Evolutionary conservation across 163 green algal genomes (phyloP).

Genomic region (Chlamydomonas reinhardtii): DNA sequence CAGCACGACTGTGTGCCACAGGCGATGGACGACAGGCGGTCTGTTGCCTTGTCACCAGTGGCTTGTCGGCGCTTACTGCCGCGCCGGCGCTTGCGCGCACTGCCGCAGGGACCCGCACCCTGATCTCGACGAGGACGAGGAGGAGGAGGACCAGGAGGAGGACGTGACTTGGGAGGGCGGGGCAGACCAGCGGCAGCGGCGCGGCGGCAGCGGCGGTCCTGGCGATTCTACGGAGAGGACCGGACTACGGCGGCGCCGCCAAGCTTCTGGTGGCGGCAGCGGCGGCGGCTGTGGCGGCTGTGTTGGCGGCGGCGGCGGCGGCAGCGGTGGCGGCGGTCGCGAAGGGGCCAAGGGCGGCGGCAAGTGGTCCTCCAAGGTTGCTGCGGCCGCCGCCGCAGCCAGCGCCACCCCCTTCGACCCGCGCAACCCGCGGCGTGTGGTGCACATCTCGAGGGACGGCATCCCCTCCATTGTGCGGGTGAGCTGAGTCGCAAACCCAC

Average conservation of each 20-base stretch:
- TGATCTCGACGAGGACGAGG: not conserved
- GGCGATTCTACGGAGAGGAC: too few relatives aligned
- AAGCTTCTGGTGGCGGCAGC: not conserved
- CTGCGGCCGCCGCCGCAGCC: not conserved
- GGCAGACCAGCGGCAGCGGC: too few relatives aligned
- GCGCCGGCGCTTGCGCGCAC: not conserved
- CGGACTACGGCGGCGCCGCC: too few relatives aligned
- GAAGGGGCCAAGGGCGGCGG: not conserved
- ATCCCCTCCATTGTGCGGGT: constrained; percentile 29
- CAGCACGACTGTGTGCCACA: too few relatives aligned
- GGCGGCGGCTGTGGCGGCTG: too few relatives aligned
- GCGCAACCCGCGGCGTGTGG: constrained; percentile 17
- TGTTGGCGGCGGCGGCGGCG: not conserved
- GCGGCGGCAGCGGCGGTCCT: too few relatives aligned
- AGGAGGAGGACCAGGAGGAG: too few relatives aligned
- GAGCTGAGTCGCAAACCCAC: not conserved
- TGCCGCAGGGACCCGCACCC: not conserved
- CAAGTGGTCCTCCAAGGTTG: too few relatives aligned
- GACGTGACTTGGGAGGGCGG: too few relatives aligned
- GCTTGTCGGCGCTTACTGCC: too few relatives aligned
- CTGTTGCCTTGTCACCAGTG: too few relatives aligned
- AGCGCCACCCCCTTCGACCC: constrained; percentile 16
- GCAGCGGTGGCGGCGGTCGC: not conserved
- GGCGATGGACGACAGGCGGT: too few relatives aligned
- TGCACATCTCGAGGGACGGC: constrained; percentile 29